These are phyloP conservation scores for Rugosomyces carneus DNA, from an alignment of 1,284 basidiomycete genomes.

Conservation along the genomic window DNA sequence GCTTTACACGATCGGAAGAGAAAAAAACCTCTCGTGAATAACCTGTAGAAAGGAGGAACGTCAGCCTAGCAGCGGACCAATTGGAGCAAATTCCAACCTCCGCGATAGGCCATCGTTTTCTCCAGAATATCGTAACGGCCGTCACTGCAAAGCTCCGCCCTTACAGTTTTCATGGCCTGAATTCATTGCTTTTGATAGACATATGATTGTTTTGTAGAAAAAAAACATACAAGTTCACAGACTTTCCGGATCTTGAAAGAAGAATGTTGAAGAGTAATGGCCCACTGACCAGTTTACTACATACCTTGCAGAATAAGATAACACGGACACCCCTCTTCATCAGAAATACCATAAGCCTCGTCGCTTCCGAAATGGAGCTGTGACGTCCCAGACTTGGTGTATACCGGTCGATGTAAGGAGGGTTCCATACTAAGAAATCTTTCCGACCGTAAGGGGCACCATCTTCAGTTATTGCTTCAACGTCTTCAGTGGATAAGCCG, in stretches of 20 bases:
- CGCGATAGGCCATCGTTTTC: constrained; percentile 80
- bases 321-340: constrained; percentile 79
- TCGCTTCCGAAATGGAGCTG: constrained; percentile 69
- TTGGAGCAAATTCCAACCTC: constrained; percentile 41
- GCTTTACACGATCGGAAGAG: neutral
- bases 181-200: neutral
- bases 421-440: constrained; percentile 76
- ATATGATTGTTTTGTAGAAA: neutral
- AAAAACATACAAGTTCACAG: constrained; percentile 68
- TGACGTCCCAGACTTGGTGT: constrained; percentile 54
- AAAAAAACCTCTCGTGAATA: constrained; percentile 31
- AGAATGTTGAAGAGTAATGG: neutral
- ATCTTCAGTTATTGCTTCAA: constrained; percentile 73
- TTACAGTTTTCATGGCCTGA: constrained; percentile 76
- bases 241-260: constrained; percentile 60
- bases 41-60: constrained; percentile 20
- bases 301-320: constrained; percentile 85
- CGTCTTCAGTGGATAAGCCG: constrained; percentile 55
- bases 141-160: constrained; percentile 67
- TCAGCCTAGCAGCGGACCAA: neutral
- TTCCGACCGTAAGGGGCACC: constrained; percentile 81
- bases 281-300: constrained; percentile 2
- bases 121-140: constrained; percentile 74
- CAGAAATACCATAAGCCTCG: constrained; percentile 70
- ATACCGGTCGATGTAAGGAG: constrained; percentile 55